Conservation (phyloP, 208 protist species). For the Acanthamoeba castellanii region DNA sequence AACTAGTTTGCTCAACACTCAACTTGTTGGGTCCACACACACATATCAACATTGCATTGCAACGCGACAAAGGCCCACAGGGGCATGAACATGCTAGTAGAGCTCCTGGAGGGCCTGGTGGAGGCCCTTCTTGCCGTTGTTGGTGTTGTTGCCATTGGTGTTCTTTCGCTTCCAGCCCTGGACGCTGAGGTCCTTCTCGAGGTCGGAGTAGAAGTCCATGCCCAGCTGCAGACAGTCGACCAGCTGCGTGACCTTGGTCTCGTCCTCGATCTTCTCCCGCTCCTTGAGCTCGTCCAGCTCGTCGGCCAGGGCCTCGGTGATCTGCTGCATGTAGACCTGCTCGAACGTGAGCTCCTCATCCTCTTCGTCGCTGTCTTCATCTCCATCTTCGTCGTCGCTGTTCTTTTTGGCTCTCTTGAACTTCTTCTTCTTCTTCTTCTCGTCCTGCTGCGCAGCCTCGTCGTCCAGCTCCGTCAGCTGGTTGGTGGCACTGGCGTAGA, state of each 20-base stretch:
- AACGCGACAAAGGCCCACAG: no score
- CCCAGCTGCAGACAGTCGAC: conserved; percentile 52
- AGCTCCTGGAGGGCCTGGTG: neutral
- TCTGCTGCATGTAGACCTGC: conserved; percentile 59
- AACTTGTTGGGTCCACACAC: no score
- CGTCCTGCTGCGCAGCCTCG: neutral
- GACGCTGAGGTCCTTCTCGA: conserved; percentile 58
- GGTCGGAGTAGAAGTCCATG: conserved; percentile 53
- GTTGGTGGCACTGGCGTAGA: conserved; percentile 45
- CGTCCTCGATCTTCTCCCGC: conserved; percentile 40
- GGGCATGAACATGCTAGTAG: no score
- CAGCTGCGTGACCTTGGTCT: conserved; percentile 63
- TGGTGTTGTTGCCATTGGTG: neutral
- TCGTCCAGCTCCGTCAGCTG: neutral
- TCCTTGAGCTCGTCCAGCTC: conserved; percentile 70
- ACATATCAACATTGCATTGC: no score
- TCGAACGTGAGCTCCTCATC: conserved; percentile 55
- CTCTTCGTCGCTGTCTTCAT: conserved; percentile 8
- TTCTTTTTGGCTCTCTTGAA: neutral
- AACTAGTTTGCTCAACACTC: no score
- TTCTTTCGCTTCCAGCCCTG: conserved; percentile 55
- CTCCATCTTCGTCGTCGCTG: neutral
- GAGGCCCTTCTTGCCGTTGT: neutral
- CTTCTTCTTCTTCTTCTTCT: neutral
- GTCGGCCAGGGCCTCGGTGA: conserved; percentile 44